These are phyloP conservation scores for Naganishia vaughanmartiniae DNA, from an alignment of 768 basidiomycete genomes.

Conservation along the genomic window DNA sequence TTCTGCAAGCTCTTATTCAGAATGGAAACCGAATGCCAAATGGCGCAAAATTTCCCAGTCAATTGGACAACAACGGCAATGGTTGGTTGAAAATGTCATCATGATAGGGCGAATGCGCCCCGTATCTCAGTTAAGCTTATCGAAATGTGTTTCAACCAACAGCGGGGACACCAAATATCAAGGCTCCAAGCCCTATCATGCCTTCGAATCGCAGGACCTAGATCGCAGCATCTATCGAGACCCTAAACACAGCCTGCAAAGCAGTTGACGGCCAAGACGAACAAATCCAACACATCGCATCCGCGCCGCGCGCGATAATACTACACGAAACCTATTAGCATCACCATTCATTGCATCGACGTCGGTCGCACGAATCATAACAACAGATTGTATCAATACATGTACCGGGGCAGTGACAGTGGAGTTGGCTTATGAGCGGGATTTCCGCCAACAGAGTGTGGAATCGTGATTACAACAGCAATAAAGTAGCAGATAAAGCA, in stretches of 20 bases:
- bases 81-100: constrained; percentile 25
- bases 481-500: constrained; percentile 13
- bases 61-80: constrained; percentile 25
- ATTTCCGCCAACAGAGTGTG: not conserved
- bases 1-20: constrained; percentile 13
- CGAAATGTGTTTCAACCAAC: constrained; percentile 24
- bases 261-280: not conserved
- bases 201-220: constrained; percentile 3
- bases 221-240: not conserved
- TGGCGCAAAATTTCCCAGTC: constrained; percentile 19
- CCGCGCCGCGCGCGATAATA: constrained; percentile 10
- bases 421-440: not conserved
- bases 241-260: not conserved
- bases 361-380: constrained; percentile 4
- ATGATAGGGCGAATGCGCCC: constrained; percentile 20
- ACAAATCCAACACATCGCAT: not conserved
- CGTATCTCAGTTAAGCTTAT: constrained; percentile 21
- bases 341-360: constrained; percentile 16
- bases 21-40: constrained; percentile 12
- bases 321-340: constrained; percentile 1
- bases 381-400: constrained; percentile 24
- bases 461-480: constrained; percentile 5
- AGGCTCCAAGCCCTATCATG: constrained; percentile 10
- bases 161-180: constrained; percentile 14
- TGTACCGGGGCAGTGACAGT: constrained; percentile 8